Evolutionary conservation across 805 yeast species (phyloP).

Genomic region (Wickerhamiella vanderwaltii): DNA sequence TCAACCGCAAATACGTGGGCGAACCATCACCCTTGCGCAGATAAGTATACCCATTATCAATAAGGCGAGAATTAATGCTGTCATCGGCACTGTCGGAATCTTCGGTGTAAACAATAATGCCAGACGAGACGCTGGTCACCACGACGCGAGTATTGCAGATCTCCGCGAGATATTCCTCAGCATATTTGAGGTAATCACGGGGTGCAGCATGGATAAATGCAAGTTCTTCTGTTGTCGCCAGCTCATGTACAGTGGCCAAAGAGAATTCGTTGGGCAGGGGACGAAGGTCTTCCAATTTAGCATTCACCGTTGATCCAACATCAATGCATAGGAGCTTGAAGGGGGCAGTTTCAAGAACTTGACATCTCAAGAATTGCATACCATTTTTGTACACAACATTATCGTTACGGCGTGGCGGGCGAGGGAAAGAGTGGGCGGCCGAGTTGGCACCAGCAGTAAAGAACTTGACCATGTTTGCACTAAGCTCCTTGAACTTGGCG

Average conservation of each 20-base stretch:
- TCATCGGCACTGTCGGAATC: slow-evolving; percentile 42
- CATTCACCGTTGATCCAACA: slow-evolving; percentile 43
- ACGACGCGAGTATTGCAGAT: slow-evolving; percentile 42
- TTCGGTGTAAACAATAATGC: slow-evolving; percentile 43
- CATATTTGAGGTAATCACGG: slow-evolving; percentile 43
- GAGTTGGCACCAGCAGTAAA: slow-evolving; percentile 26
- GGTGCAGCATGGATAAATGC: slow-evolving; percentile 50
- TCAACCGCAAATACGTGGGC: slow-evolving; percentile 36
- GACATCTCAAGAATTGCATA: slow-evolving; percentile 45
- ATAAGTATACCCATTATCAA: slow-evolving; percentile 38
- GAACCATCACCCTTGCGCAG: slow-evolving; percentile 26
- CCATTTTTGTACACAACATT: slow-evolving; percentile 44
- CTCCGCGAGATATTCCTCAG: slow-evolving; percentile 43
- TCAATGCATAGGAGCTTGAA: slow-evolving; percentile 49
- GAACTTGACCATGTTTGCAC: slow-evolving; percentile 22
- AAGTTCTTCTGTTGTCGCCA: slow-evolving; percentile 44
- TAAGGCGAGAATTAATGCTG: slow-evolving; percentile 49
- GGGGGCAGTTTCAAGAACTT: slow-evolving; percentile 37
- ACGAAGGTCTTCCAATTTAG: slow-evolving; percentile 36
- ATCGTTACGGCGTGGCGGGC: slow-evolving; percentile 40
- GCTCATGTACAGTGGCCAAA: slow-evolving; percentile 33
- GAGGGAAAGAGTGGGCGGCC: slow-evolving; percentile 20
- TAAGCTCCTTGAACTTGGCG: slow-evolving; percentile 17
- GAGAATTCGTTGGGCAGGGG: slow-evolving; percentile 42
- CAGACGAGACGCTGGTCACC: slow-evolving; percentile 34